A percentile compares a stretch with the other conserved stretches of the same genome.
Evolutionary conservation across 176 grass and related monocot species (phyloP).

Genomic region (Saccharum officinarum): DNA sequence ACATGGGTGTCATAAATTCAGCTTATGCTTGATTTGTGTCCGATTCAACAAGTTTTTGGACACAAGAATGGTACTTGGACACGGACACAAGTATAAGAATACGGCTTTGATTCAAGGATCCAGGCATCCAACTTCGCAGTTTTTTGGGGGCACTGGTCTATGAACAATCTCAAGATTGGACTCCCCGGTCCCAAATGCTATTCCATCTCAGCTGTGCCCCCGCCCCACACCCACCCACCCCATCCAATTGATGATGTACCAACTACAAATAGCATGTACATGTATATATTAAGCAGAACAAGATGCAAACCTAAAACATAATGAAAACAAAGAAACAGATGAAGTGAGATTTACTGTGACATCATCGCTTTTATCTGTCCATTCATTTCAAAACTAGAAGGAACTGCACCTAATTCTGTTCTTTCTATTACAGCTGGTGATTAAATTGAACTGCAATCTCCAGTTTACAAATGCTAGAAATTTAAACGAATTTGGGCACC

Average conservation of each 20-base stretch:
- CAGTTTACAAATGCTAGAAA: background rate
- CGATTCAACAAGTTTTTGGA: background rate
- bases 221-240: background rate
- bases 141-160: background rate
- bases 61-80: background rate
- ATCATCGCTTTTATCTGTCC: background rate
- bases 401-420: background rate
- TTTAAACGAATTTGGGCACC: background rate
- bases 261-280: background rate
- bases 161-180: background rate
- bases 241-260: background rate
- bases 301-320: background rate
- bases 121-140: background rate
- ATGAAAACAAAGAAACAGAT: background rate
- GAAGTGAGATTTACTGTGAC: background rate
- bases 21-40: background rate
- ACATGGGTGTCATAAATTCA: background rate
- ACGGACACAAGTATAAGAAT: too few relatives aligned
- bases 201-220: background rate
- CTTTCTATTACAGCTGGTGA: background rate
- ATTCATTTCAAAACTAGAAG: slow-evolving; percentile 18
- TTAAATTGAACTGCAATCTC: background rate
- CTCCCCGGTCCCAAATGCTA: background rate
- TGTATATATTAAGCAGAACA: background rate
- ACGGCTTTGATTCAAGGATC: background rate